phyloP scores from a whole-genome alignment of 495 filamentous ascomycete genomes.

The Penicillium bovifimosum region DNA sequence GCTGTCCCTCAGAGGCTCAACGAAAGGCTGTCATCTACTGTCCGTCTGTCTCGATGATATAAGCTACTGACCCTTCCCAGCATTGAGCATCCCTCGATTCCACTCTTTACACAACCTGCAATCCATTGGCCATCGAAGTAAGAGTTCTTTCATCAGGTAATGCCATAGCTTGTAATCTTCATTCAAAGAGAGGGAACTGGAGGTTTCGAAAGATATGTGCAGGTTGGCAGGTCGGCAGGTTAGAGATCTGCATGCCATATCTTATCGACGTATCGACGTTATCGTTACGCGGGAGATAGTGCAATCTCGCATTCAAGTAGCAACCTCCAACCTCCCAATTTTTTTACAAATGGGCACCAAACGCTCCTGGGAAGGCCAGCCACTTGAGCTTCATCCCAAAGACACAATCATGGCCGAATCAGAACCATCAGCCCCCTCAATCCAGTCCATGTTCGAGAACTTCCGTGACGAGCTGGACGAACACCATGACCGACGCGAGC shows the following conservation, averaged over 20 bases:
- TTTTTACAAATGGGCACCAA: constrained; percentile 42
- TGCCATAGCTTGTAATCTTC: background rate
- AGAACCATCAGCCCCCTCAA: constrained; percentile 19
- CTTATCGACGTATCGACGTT: too few species aligned
- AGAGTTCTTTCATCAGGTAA: background rate
- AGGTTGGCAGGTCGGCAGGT: background rate
- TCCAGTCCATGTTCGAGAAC: constrained; percentile 73
- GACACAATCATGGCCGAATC: constrained; percentile 25
- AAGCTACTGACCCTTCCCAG: too few species aligned
- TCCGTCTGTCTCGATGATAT: too few species aligned
- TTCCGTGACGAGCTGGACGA: constrained; percentile 88
- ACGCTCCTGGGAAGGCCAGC: constrained; percentile 56
- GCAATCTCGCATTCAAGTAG: too few species aligned
- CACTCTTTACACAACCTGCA: too few species aligned
- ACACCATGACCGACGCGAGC: constrained; percentile 88
- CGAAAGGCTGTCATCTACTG: too few species aligned
- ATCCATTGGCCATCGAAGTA: too few species aligned
- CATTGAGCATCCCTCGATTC: too few species aligned
- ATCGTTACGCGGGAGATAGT: constrained; percentile 12
- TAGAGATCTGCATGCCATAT: too few species aligned
- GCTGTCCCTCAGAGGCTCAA: too few species aligned
- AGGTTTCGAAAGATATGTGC: background rate
- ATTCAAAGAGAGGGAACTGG: too few species aligned
- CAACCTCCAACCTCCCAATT: constrained; percentile 5
- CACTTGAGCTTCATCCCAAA: constrained; percentile 28